Conservation (phyloP, 306 rosid genomes). For the Vachellia pachyceras region DNA sequence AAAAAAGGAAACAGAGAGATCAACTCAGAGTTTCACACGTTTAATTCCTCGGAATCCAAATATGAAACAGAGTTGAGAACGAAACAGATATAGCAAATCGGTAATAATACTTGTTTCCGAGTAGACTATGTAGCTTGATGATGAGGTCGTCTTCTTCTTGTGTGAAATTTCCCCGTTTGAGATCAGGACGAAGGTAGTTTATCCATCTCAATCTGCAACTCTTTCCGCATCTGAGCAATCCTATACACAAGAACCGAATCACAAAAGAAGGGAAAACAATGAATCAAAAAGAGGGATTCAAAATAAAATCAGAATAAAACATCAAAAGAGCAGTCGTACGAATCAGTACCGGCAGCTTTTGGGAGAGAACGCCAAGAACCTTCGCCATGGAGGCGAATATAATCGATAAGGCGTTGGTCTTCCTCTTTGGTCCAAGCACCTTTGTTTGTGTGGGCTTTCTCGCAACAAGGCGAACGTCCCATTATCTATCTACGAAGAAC, state of each 20-base stretch:
- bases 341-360: conserved; percentile 57
- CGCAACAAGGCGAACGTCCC: conserved; percentile 84
- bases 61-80: neutral
- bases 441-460: conserved; percentile 75
- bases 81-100: no score
- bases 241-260: conserved; percentile 13
- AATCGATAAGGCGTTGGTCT: conserved; percentile 73
- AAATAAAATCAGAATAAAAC: neutral
- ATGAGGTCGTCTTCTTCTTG: conserved; percentile 71
- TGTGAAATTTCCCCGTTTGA: conserved; percentile 77
- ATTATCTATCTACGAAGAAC: conserved; percentile 18
- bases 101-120: conserved; percentile 63
- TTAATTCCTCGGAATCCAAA: conserved; percentile 20
- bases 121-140: conserved; percentile 68
- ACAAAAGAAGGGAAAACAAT: neutral
- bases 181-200: conserved; percentile 78
- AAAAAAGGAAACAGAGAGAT: neutral
- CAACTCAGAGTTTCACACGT: neutral
- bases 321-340: neutral
- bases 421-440: conserved; percentile 86
- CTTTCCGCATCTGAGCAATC: conserved; percentile 77
- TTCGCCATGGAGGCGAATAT: conserved; percentile 73
- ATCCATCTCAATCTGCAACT: conserved; percentile 79
- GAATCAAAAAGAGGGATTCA: neutral
- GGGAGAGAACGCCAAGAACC: conserved; percentile 91